These are phyloP conservation scores for Thielaviopsis cerberus DNA, from an alignment of 2,329 filamentous ascomycete species.

Conservation along the genomic window DNA sequence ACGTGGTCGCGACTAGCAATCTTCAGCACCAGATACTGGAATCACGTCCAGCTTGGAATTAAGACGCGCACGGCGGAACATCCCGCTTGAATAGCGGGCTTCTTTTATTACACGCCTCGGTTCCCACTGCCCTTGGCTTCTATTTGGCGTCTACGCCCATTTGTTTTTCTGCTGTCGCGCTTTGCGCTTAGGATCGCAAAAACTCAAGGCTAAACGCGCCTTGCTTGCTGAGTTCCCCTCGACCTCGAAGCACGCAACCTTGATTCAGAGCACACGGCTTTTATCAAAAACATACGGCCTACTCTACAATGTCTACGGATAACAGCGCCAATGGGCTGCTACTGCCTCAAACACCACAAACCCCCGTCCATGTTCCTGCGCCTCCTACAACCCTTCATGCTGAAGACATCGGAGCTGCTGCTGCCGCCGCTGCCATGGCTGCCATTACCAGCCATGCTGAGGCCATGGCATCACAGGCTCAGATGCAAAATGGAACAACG, in stretches of 20 bases:
- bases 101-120: not conserved
- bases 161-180: not conserved
- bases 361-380: constrained; percentile 32
- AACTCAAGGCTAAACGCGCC: not conserved
- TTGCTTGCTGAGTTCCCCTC: not conserved
- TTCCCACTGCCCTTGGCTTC: not conserved
- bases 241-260: not conserved
- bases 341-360: constrained; percentile 23
- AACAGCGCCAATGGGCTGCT: constrained; percentile 5
- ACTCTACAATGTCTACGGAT: constrained; percentile 33
- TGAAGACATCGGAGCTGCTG: constrained; percentile 14
- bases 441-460: constrained; percentile 23
- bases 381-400: constrained; percentile 21
- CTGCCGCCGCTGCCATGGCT: constrained; percentile 12
- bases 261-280: not conserved
- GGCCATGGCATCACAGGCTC: constrained; percentile 20
- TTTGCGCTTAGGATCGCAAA: not conserved
- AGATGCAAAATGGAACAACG: not conserved
- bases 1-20: too few species aligned
- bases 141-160: not conserved
- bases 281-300: too few species aligned
- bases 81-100: too few species aligned
- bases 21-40: too few species aligned
- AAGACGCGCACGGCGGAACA: too few species aligned
- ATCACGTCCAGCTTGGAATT: too few species aligned